Percentiles rank a stretch among this genome's conserved stretches.
Evolutionary conservation across 2,329 filamentous ascomycete species (phyloP).

Genomic region (Paraphoma sp.): DNA sequence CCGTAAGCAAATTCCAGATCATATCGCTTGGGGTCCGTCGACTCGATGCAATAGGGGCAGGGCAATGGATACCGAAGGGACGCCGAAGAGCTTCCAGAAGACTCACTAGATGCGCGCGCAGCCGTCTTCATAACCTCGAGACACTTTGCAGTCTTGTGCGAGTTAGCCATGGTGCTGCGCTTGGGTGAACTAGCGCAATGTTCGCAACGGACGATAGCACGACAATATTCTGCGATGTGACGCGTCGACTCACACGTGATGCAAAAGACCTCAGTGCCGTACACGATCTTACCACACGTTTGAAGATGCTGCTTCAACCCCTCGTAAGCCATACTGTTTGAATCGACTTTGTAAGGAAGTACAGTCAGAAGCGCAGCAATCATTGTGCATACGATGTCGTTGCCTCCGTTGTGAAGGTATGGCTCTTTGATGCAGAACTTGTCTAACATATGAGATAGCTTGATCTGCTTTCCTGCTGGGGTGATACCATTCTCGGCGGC

Average conservation of each 20-base stretch:
- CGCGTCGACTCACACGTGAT: background rate
- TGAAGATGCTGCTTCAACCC: background rate
- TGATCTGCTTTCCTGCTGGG: background rate
- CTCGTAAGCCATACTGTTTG: background rate
- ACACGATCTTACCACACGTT: background rate
- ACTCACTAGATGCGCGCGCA: background rate
- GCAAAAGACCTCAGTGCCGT: background rate
- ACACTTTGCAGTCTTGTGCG: background rate
- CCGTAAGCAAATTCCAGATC: background rate
- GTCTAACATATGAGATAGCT: constrained; percentile 6
- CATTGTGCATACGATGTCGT: constrained; percentile 18
- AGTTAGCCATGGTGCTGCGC: background rate
- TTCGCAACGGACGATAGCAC: background rate
- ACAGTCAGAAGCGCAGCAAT: constrained; percentile 9
- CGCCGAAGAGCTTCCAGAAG: background rate
- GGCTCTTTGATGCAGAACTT: constrained; percentile 4
- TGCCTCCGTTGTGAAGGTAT: constrained; percentile 22
- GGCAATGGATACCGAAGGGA: constrained; percentile 1
- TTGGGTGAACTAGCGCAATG: background rate
- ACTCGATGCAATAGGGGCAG: constrained; percentile 8
- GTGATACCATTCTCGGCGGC: constrained; percentile 14
- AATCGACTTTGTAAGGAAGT: background rate
- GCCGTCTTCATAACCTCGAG: background rate
- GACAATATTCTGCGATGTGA: background rate
- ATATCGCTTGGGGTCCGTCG: constrained; percentile 4